phyloP scores from a whole-genome alignment of 352 stramenopile genomes.

The Phytophthora megakarya region DNA sequence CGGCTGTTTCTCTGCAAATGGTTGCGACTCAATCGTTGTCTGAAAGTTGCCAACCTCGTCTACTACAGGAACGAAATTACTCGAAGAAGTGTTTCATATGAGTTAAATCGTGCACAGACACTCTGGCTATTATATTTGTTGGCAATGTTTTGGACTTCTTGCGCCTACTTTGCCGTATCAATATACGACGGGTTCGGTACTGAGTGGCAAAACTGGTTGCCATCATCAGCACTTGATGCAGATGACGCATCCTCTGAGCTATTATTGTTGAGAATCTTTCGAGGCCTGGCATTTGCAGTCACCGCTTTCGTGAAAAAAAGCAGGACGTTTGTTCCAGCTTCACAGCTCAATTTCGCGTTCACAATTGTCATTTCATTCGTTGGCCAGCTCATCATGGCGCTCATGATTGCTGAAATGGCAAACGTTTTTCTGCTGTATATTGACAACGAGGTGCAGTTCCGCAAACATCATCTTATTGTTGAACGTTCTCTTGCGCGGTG shows the following conservation, averaged over 20 bases:
- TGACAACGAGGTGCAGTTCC: conserved; percentile 69
- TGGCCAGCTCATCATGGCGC: conserved; percentile 69
- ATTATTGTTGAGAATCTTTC: conserved; percentile 49
- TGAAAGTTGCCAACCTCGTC: conserved; percentile 58
- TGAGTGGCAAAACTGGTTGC: conserved; percentile 62
- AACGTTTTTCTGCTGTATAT: conserved; percentile 67
- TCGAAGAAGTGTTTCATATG: conserved; percentile 59
- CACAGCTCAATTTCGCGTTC: conserved; percentile 53
- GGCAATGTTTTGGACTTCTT: conserved; percentile 70
- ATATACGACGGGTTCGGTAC: conserved; percentile 59
- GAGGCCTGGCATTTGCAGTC: conserved; percentile 54
- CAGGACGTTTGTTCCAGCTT: conserved; percentile 49
- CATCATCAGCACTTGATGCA: conserved; percentile 32
- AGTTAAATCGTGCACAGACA: conserved; percentile 58
- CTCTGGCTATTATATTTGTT: conserved; percentile 62
- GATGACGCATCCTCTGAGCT: conserved; percentile 36
- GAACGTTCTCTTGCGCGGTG: conserved; percentile 50
- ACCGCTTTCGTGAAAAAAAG: conserved; percentile 70
- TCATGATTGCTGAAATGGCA: conserved; percentile 78
- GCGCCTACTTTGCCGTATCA: conserved; percentile 63
- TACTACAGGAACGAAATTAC: conserved; percentile 73
- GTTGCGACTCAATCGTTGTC: conserved; percentile 57
- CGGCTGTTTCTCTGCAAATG: conserved; percentile 33
- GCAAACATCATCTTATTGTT: conserved; percentile 72
- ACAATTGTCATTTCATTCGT: conserved; percentile 57